Percentiles rank a stretch among this genome's conserved stretches.
These are phyloP conservation scores for Xylariaceae sp. DNA, from an alignment of 2,329 filamentous ascomycete species.

Conservation along the genomic window DNA sequence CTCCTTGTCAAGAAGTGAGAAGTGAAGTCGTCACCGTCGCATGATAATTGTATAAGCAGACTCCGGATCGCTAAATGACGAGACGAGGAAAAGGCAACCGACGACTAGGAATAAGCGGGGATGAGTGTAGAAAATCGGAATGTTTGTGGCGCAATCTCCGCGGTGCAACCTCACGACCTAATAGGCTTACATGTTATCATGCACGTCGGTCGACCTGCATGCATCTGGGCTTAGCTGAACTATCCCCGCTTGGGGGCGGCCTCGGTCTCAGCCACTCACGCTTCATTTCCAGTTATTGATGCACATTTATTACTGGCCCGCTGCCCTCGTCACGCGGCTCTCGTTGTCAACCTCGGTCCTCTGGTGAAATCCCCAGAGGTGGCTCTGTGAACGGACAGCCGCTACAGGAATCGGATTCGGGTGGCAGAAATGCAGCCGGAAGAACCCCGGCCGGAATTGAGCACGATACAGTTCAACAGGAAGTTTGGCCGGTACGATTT, in stretches of 20 bases:
- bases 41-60: neutral
- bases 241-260: constrained; percentile 4
- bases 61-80: no score
- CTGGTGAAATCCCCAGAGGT: no score
- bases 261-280: no score
- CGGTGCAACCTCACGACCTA: constrained; percentile 6
- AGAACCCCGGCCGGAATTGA: constrained; percentile 12
- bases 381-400: no score
- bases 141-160: constrained; percentile 5
- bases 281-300: no score
- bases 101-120: neutral
- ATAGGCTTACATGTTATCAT: no score
- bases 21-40: neutral
- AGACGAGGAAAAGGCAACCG: no score
- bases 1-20: neutral
- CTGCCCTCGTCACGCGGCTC: no score
- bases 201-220: no score
- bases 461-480: constrained; percentile 13
- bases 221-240: constrained; percentile 13
- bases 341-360: no score
- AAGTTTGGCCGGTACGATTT: constrained; percentile 24
- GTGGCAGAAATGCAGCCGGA: constrained; percentile 7
- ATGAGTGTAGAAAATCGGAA: constrained; percentile 2
- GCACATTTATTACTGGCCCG: no score
- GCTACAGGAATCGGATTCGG: neutral